These are phyloP conservation scores for Ceratobasidium sp. DNA, from an alignment of 1,284 basidiomycete genomes.

Conservation along the genomic window DNA sequence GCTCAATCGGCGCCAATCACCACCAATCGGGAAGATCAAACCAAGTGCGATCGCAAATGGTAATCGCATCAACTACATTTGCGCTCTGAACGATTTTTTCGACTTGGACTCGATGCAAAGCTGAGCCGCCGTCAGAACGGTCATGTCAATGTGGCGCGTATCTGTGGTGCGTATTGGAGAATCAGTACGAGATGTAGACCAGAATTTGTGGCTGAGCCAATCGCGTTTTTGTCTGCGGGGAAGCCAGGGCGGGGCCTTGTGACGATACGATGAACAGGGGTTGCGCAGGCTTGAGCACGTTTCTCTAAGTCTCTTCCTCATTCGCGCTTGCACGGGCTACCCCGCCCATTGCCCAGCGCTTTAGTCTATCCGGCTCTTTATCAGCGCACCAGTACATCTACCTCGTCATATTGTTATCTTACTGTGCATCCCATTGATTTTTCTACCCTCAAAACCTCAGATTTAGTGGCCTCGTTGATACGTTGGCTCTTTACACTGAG, in stretches of 20 bases:
- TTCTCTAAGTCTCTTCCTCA: conserved; percentile 9
- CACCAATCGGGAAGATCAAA: neutral
- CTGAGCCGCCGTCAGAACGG: neutral
- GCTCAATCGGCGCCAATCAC: conserved; percentile 25
- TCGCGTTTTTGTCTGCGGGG: conserved; percentile 39
- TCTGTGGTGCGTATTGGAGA: neutral
- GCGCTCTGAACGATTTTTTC: conserved; percentile 4
- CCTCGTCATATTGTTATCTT: neutral
- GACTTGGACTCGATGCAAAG: neutral
- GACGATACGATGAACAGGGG: conserved; percentile 30
- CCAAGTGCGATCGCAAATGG: conserved; percentile 17
- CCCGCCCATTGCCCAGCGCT: conserved; percentile 15
- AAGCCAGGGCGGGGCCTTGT: conserved; percentile 8
- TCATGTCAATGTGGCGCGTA: neutral
- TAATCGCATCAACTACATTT: neutral
- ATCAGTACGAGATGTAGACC: neutral
- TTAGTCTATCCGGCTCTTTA: neutral
- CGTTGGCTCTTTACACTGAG: neutral
- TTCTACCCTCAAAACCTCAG: neutral
- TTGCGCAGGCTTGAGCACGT: neutral
- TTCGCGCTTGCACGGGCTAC: neutral
- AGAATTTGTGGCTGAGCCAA: conserved; percentile 22
- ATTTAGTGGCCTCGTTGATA: neutral
- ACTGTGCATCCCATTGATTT: neutral
- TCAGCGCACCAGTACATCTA: neutral